These are phyloP conservation scores for Hylodesmum podocarpum DNA, from an alignment of 306 rosid species.

Conservation along the genomic window DNA sequence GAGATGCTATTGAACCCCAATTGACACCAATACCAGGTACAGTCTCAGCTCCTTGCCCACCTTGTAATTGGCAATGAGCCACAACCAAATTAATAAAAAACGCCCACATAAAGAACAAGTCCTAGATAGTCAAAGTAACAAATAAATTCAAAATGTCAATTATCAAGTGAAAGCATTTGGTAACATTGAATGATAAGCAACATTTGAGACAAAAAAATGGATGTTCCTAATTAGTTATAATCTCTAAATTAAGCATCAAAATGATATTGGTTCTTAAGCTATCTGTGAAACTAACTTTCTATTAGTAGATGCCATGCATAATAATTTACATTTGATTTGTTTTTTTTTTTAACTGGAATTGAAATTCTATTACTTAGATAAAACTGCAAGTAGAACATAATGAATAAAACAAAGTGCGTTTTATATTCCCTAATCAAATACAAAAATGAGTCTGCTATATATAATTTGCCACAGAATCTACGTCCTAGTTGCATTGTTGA, in stretches of 20 bases:
- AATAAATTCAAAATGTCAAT: neutral
- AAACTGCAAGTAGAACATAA: neutral
- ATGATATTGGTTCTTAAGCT: slow-evolving; percentile 8
- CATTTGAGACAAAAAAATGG: neutral
- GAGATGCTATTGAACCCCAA: slow-evolving; percentile 73
- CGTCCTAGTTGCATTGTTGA: neutral
- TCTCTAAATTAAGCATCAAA: slow-evolving; percentile 26
- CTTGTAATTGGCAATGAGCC: slow-evolving; percentile 20
- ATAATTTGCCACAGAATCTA: neutral
- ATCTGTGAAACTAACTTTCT: neutral
- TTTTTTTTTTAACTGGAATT: neutral
- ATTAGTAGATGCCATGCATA: neutral
- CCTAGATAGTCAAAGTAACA: slow-evolving; percentile 18
- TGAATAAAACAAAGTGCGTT: neutral
- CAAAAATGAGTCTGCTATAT: neutral
- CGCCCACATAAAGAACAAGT: neutral
- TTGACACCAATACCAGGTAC: slow-evolving; percentile 53
- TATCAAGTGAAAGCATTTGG: neutral
- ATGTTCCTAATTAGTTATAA: neutral
- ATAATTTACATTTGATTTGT: neutral
- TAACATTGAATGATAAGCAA: neutral
- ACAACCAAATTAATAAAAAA: slow-evolving; percentile 21
- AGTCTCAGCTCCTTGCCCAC: neutral
- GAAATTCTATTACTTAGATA: neutral
- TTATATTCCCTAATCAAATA: neutral